phyloP scores from a whole-genome alignment of 148 eudicot genomes.

The Persicaria maculosa region DNA sequence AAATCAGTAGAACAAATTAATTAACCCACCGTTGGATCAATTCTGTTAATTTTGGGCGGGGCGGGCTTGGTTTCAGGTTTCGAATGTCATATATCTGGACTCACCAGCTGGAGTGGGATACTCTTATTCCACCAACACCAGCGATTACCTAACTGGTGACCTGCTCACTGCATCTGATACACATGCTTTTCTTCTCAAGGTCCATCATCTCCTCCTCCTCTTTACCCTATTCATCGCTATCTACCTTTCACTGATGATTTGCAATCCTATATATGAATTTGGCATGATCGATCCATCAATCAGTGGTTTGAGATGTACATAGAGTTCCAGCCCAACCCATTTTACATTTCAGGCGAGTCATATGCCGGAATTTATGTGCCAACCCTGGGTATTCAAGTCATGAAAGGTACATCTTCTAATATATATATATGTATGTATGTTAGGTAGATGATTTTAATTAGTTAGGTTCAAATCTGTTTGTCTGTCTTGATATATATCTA shows the following conservation, averaged over 20 bases:
- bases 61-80: constrained; percentile 54
- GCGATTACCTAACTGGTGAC: constrained; percentile 72
- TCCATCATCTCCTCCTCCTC: constrained; percentile 19
- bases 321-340: constrained; percentile 68
- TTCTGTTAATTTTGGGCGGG: too few relatives aligned
- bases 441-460: background rate
- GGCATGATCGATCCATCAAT: too few relatives aligned
- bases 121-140: constrained; percentile 52
- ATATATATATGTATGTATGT: background rate
- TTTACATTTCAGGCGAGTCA: constrained; percentile 84
- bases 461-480: background rate
- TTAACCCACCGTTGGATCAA: too few relatives aligned
- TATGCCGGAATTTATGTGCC: constrained; percentile 98
- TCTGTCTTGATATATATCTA: too few relatives aligned
- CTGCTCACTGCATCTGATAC: constrained; percentile 70
- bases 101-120: constrained; percentile 92
- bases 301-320: constrained; percentile 87
- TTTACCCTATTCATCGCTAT: too few relatives aligned
- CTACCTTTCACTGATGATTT: too few relatives aligned
- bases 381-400: constrained; percentile 74
- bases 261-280: too few relatives aligned
- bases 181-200: constrained; percentile 82
- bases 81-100: constrained; percentile 79
- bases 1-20: too few relatives aligned
- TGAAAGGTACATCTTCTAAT: constrained; percentile 43